Conservation (phyloP, 164 flowering plant species). For the Tinospora cordifolia region DNA sequence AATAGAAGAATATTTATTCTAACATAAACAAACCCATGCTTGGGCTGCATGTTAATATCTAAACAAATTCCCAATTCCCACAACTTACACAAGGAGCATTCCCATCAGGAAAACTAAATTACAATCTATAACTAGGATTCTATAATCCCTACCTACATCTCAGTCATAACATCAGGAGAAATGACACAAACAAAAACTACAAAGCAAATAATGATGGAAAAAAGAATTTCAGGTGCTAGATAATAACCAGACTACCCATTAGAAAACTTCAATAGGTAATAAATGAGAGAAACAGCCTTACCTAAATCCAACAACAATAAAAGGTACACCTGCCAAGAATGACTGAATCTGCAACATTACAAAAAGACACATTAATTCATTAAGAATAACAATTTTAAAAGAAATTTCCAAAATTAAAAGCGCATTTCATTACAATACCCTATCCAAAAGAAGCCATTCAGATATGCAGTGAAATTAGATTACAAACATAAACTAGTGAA, state of each 20-base stretch:
- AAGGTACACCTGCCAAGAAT: constrained; percentile 33
- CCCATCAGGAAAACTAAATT: not conserved
- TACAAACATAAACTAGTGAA: not conserved
- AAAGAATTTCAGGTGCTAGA: not conserved
- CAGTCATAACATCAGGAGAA: not conserved
- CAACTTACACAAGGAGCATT: not conserved
- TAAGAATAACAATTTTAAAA: not conserved
- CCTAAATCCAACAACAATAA: constrained; percentile 35
- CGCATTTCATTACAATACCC: not conserved
- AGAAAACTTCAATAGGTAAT: not conserved
- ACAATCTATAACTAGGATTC: not conserved
- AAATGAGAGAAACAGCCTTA: constrained; percentile 5
- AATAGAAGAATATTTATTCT: not conserved
- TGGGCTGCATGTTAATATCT: not conserved
- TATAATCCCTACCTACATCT: not conserved
- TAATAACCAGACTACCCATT: not conserved
- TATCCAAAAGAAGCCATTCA: not conserved
- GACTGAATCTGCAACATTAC: constrained; percentile 32
- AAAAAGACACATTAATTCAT: not conserved
- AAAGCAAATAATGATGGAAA: not conserved
- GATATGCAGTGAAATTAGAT: not conserved
- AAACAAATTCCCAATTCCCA: not conserved
- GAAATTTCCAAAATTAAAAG: not conserved
- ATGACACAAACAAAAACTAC: not conserved
- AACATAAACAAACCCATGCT: too few species aligned